Base-by-base conservation (phyloP, 2,329 filamentous ascomycete genomes). In the Monilinia vaccinii-corymbosi region DNA sequence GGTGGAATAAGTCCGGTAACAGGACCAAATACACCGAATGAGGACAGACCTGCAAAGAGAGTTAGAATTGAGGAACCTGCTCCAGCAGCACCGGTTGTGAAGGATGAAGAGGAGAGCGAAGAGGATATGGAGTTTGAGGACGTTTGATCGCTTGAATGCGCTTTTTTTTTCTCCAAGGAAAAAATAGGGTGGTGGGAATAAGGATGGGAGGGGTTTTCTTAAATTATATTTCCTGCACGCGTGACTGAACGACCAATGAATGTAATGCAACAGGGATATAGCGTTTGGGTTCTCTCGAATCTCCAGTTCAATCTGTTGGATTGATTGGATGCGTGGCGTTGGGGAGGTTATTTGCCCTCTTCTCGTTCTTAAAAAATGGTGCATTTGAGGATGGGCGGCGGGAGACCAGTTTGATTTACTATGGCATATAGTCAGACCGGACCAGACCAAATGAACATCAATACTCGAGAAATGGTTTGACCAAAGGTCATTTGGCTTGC, bases 101-200 rank as follows among this genome's bases (percentile, higher is more conserved):
- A 72, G 7, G 77, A 77, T 32, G 77, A 79, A 51, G 69, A 70
- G n/a, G 77, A 79, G 14, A 77, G 77, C 32, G 80, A 82, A 28
- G 79, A 81, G 34, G 80, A 79, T 31, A 70, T 84, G 63, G 81
- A 83, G 66, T 84, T 84, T 70, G 81, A 83, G 66, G 81, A 84
- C 68, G 81, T 84, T 51, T 72, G 62, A 65, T 28, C 14, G 9
- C 25, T 32, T 44, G 32, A 8, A 44, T 32, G 18, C 18, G 44
- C 5, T 18, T 7, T 6, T 40, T 34, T 5, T 36, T 36, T 14
- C 14, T 13, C 13, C 3, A 34, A 34, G 32, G 10, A 18, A 31
- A 42, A 52, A 42, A 25, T 7, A n/a, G n/a, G 23, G 23, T 28
- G 3, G 21, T 31, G 50, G 11, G 14, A 45, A 23, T 25, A 36